These are phyloP conservation scores for Chaetoscypha palmicola DNA, from an alignment of 2,329 filamentous ascomycete genomes.

Conservation along the genomic window DNA sequence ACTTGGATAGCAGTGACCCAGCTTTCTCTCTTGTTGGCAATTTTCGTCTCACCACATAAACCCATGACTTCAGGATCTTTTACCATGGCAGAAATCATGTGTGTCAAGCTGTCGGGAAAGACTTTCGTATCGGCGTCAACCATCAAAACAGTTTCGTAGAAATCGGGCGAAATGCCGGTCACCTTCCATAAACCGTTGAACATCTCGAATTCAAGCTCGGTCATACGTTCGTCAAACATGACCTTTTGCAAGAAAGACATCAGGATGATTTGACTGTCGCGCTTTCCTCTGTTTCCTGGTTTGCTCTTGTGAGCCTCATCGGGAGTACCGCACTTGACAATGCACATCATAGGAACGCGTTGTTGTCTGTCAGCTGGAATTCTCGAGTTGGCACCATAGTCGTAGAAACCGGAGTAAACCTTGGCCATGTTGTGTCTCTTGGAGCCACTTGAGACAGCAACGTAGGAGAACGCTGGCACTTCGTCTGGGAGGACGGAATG, in stretches of 20 bases:
- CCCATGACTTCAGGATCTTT: conserved; percentile 99
- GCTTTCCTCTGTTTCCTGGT: conserved; percentile 95
- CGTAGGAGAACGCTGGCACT: conserved; percentile 87
- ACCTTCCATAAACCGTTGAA: conserved; percentile 99
- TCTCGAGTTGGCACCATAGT: conserved; percentile 76
- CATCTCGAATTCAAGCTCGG: conserved; percentile 98
- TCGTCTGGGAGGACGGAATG: conserved; percentile 72
- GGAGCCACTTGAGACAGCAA: conserved; percentile 88
- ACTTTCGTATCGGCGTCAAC: conserved; percentile 99
- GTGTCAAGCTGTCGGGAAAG: conserved; percentile 94
- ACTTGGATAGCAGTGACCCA: conserved; percentile 99
- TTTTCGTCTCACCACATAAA: conserved; percentile 97
- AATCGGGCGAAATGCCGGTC: conserved; percentile 95
- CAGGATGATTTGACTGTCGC: conserved; percentile 96
- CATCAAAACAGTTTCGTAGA: conserved; percentile 97
- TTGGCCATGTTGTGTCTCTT: conserved; percentile 99
- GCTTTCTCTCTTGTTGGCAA: conserved; percentile 90
- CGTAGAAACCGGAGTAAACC: conserved; percentile 95
- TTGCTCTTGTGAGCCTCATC: conserved; percentile 76
- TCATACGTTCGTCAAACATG: conserved; percentile 99
- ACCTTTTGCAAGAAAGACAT: conserved; percentile 99
- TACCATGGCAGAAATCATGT: conserved; percentile 99
- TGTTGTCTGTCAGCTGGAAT: conserved; percentile 86
- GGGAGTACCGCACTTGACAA: conserved; percentile 93
- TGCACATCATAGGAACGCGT: conserved; percentile 92